Conservation (phyloP, 352 stramenopile species). For the Blastocystis sp. region DNA sequence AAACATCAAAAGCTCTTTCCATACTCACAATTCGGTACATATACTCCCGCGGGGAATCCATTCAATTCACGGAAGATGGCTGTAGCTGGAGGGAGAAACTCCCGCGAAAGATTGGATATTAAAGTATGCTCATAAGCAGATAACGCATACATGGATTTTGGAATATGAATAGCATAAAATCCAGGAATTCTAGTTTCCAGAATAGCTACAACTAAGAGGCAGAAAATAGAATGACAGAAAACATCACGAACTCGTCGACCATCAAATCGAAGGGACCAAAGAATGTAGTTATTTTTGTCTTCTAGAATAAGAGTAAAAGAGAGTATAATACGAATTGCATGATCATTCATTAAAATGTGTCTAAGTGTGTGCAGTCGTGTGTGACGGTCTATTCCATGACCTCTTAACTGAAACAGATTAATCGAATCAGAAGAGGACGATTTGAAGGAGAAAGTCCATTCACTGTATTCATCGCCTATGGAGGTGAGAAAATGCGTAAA, state of each 20-base stretch:
- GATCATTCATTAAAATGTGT: constrained; percentile 26
- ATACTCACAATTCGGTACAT: background rate
- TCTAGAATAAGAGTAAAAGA: background rate
- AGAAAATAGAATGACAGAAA: background rate
- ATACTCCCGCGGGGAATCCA: constrained; percentile 35
- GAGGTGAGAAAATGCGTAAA: no score
- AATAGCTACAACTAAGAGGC: background rate
- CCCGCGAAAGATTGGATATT: background rate
- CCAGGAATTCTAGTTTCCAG: constrained; percentile 12
- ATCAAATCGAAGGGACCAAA: constrained; percentile 60
- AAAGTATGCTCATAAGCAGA: constrained; percentile 50
- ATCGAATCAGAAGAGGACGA: background rate
- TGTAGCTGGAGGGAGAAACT: constrained; percentile 47
- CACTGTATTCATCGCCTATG: background rate
- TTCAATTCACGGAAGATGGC: constrained; percentile 43
- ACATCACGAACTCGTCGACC: background rate
- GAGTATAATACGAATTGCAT: background rate
- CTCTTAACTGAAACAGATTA: constrained; percentile 44
- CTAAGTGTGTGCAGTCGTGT: constrained; percentile 36
- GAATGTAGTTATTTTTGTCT: background rate
- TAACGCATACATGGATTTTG: background rate
- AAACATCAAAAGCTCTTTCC: background rate
- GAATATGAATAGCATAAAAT: constrained; percentile 35
- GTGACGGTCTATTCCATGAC: constrained; percentile 2
- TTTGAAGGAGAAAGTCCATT: constrained; percentile 38